phyloP scores from a whole-genome alignment of 495 filamentous ascomycete species.

The Cryomyces minteri region DNA sequence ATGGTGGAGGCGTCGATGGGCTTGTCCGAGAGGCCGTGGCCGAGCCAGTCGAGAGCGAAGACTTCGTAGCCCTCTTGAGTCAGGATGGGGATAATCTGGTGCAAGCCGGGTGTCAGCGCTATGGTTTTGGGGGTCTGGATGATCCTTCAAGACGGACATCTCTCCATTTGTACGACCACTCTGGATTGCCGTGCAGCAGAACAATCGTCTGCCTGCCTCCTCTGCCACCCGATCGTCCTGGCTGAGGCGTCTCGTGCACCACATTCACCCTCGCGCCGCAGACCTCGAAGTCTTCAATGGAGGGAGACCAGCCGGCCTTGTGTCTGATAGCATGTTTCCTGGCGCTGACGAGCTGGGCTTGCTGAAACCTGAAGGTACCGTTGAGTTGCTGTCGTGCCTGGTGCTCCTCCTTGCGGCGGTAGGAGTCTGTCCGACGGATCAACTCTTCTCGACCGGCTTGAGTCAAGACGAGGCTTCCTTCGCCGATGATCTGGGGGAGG shows the following conservation, averaged over 20 bases:
- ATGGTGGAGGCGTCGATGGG: neutral
- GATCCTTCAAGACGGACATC: neutral
- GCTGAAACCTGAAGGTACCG: neutral
- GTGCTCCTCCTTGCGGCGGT: neutral
- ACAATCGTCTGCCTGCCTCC: neutral
- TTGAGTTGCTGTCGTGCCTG: neutral
- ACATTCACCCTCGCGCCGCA: neutral
- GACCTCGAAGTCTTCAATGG: neutral
- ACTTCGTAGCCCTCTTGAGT: too few species aligned
- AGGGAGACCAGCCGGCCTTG: neutral
- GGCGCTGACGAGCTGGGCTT: neutral
- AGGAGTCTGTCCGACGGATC: neutral
- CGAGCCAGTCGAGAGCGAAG: constrained; percentile 1
- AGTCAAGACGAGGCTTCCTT: neutral
- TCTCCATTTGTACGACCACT: constrained; percentile 1
- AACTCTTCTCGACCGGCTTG: neutral
- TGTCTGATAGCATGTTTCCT: neutral
- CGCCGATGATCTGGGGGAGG: neutral
- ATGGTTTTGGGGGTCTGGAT: neutral
- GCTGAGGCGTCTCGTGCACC: neutral
- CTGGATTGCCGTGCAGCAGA: constrained; percentile 1
- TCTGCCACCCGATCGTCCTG: neutral
- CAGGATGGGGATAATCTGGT: too few species aligned
- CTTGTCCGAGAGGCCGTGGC: constrained; percentile 1
- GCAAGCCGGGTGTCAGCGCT: too few species aligned